A percentile compares a stretch with the other conserved stretches of the same genome.
Evolutionary conservation across 371 early-diverging fungal species (phyloP).

Genomic region (Phascolomyces articulosus): DNA sequence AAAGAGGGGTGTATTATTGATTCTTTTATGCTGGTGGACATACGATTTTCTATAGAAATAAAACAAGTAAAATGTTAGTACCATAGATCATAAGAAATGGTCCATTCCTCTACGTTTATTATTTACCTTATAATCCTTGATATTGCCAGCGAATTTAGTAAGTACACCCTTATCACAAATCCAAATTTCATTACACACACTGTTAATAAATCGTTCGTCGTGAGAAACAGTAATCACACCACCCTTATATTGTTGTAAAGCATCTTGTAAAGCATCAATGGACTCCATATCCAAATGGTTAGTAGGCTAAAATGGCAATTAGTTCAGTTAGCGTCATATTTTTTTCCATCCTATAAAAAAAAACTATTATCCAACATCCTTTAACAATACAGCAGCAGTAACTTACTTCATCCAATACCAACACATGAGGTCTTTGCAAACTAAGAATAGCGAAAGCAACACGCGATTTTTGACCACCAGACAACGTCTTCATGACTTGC

Average conservation of each 20-base stretch:
- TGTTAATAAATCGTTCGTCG: conserved; percentile 90
- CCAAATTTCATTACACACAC: conserved; percentile 91
- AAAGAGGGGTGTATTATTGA: background rate
- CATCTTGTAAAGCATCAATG: conserved; percentile 87
- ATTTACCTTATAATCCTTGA: conserved; percentile 54
- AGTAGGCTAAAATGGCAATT: conserved; percentile 78
- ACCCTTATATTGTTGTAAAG: conserved; percentile 82
- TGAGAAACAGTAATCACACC: conserved; percentile 94
- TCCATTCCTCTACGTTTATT: too few relatives aligned
- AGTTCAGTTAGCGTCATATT: background rate
- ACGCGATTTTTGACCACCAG: conserved; percentile 98
- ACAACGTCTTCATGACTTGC: conserved; percentile 92
- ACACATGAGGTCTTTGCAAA: conserved; percentile 90
- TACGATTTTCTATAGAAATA: background rate
- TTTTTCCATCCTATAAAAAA: background rate
- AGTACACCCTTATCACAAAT: conserved; percentile 74
- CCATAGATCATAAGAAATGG: too few relatives aligned
- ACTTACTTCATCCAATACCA: conserved; percentile 94
- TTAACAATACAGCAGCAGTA: too few relatives aligned
- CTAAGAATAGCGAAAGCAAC: conserved; percentile 97
- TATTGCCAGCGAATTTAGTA: conserved; percentile 64
- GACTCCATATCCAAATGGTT: conserved; percentile 93
- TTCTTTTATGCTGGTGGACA: background rate
- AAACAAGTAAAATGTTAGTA: too few relatives aligned
- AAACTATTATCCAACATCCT: too few relatives aligned